Base-by-base conservation (phyloP, 1,284 basidiomycete genomes). In the Pseudozyma thailandica region DNA sequence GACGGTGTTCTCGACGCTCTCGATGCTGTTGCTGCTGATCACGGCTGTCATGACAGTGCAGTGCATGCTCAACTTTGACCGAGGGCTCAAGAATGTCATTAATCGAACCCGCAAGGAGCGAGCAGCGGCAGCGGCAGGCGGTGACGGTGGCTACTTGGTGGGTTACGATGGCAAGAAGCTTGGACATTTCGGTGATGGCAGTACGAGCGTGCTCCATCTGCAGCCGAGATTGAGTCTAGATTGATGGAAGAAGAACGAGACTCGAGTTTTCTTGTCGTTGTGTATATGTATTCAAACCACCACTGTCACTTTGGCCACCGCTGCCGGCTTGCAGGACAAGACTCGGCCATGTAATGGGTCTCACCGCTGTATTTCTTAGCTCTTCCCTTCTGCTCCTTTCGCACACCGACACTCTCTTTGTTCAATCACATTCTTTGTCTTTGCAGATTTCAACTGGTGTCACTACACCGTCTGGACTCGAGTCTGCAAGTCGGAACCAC, bases 1-100 rank as follows among this genome's bases (percentile, higher is more conserved):
- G 59, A 78, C 76, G 1, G 74, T 77, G 2, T 78, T 78, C n/a
- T 71, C 74, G 37, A 65, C 75, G 41, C 61, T 79, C 2, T 72
- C 75, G 28, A 66, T 79, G 49, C 57, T 62, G 46, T 33, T 77
- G 35, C 62, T 74, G 41, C 47, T 79, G 21, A 71, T 72, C 43
- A 75, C 75, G 15, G 58, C 69, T 21, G 54, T 46, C 27, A 69
- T 75, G 62, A 60, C 72, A n/a, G 41, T 79, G 6, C 66, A 69
- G 31, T 79, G 77, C 53, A 57, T 76, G 52, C 48, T 58, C 59
- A 77, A 79, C 69, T 79, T 79, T 68, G 75, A 60, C 41, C 62
- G 72, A 16, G 76, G 76, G 5, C 70, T 78, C 48, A 73, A 72
- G 44, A 52, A 63, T 21, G 74, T 73, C 53, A 78, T 77, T 21